A percentile compares a stretch with the other conserved stretches of the same genome.
phyloP scores from a whole-genome alignment of 2,329 filamentous ascomycete genomes.

The Parascedosporium putredinis region DNA sequence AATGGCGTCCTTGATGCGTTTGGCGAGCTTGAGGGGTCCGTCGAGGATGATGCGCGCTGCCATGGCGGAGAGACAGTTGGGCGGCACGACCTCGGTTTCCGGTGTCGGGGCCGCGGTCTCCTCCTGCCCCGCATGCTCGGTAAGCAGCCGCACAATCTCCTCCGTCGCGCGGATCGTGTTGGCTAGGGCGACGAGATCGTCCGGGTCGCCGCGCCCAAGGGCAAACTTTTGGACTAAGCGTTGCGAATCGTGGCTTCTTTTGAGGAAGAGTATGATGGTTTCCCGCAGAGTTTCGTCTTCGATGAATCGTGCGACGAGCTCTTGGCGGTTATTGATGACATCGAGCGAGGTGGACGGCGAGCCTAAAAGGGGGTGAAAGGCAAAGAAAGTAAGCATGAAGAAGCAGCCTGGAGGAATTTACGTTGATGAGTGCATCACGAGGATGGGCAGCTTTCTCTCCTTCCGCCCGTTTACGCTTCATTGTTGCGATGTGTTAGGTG shows the following conservation, averaged over 20 bases:
- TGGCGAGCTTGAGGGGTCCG: constrained; percentile 57
- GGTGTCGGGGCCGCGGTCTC: constrained; percentile 9
- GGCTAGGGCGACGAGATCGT: constrained; percentile 77
- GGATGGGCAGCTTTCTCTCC: too few species aligned
- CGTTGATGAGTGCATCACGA: too few species aligned
- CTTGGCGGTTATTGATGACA: constrained; percentile 67
- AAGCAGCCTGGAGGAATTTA: too few species aligned
- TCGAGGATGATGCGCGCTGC: constrained; percentile 52
- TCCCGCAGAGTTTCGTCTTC: constrained; percentile 58
- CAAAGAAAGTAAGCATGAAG: too few species aligned
- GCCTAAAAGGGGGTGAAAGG: constrained; percentile 21
- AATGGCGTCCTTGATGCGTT: constrained; percentile 64
- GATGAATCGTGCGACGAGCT: constrained; percentile 71
- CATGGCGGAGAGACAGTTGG: constrained; percentile 32
- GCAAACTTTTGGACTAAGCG: constrained; percentile 91
- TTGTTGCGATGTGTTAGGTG: too few species aligned
- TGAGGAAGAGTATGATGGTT: constrained; percentile 55
- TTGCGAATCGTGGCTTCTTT: constrained; percentile 72
- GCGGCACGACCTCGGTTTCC: not conserved
- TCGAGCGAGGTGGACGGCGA: constrained; percentile 79
- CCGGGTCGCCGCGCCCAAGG: constrained; percentile 79
- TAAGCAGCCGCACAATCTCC: constrained; percentile 46
- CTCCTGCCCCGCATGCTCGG: constrained; percentile 13
- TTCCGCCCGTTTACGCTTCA: too few species aligned
- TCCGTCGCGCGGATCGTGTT: constrained; percentile 68